Conservation (phyloP, 306 rosid genomes). For the Castanea crenata region DNA sequence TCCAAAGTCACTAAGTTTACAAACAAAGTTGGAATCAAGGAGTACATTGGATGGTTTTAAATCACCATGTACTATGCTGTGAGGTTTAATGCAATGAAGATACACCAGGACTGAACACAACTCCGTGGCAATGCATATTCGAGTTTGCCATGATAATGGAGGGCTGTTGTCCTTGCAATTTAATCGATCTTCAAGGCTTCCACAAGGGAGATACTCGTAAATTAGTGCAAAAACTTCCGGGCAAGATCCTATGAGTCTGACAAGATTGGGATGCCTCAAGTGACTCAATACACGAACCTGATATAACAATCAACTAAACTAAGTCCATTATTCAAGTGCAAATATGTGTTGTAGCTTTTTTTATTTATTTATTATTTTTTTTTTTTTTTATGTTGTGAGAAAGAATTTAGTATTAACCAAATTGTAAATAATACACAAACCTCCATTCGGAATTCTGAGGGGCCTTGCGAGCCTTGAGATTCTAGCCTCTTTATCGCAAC, state of each 20-base stretch:
- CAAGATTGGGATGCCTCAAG: conserved; percentile 49
- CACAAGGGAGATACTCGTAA: conserved; percentile 54
- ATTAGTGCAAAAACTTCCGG: conserved; percentile 45
- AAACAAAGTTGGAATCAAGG: conserved; percentile 38
- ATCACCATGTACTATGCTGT: conserved; percentile 50
- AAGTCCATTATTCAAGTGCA: background rate
- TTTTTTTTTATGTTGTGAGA: background rate
- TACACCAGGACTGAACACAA: conserved; percentile 53
- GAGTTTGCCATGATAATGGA: conserved; percentile 54
- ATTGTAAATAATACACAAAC: conserved; percentile 14
- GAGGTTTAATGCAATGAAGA: conserved; percentile 53
- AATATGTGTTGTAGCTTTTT: background rate
- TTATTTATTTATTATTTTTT: too few species aligned
- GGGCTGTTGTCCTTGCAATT: conserved; percentile 45
- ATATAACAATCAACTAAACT: background rate
- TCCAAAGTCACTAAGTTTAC: conserved; percentile 64
- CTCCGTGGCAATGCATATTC: conserved; percentile 47
- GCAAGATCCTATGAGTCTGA: conserved; percentile 51
- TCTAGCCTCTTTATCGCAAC: conserved; percentile 76
- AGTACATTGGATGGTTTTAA: conserved; percentile 51
- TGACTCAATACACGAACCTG: conserved; percentile 55
- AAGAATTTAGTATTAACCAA: background rate
- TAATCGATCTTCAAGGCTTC: conserved; percentile 56
- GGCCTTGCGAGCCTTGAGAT: conserved; percentile 63
- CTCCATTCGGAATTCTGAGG: conserved; percentile 59